phyloP scores from a whole-genome alignment of 441 rosid species.

The Francoa sonchifolia region DNA sequence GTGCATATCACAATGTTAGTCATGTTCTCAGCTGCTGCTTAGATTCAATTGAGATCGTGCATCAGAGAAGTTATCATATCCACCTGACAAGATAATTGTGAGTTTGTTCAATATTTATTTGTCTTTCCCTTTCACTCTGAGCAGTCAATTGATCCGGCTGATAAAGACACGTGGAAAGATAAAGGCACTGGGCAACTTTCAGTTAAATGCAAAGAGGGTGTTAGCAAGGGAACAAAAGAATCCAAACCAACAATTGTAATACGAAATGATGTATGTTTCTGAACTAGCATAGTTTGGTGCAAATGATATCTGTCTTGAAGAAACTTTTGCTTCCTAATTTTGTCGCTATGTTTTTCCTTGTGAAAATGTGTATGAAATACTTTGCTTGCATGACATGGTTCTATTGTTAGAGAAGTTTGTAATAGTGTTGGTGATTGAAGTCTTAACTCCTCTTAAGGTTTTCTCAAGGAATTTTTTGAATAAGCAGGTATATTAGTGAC shows the following conservation, averaged over 20 bases:
- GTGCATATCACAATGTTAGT: too few relatives aligned
- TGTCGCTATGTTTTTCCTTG: not conserved
- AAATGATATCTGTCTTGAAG: too few relatives aligned
- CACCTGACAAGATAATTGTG: not conserved
- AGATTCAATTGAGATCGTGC: too few relatives aligned
- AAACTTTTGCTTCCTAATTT: not conserved
- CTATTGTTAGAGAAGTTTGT: too few relatives aligned
- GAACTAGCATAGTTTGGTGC: too few relatives aligned
- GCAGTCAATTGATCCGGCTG: constrained; percentile 55
- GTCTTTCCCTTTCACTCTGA: constrained; percentile 12
- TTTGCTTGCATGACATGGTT: too few relatives aligned
- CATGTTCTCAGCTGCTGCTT: not conserved
- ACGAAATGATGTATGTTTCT: constrained; percentile 66
- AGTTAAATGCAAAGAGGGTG: constrained; percentile 77
- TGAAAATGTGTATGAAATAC: too few relatives aligned
- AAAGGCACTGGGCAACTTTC: constrained; percentile 83
- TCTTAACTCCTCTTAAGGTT: too few relatives aligned
- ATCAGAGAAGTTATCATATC: too few relatives aligned
- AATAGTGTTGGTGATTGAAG: too few relatives aligned
- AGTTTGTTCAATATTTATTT: not conserved
- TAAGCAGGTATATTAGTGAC: too few relatives aligned
- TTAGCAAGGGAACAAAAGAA: constrained; percentile 70
- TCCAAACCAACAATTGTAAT: constrained; percentile 76
- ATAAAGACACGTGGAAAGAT: constrained; percentile 86
- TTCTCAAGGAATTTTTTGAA: too few relatives aligned